Evolutionary conservation across 2,329 filamentous ascomycete genomes (phyloP).

Genomic region (Alternaria novae-zelandiae): DNA sequence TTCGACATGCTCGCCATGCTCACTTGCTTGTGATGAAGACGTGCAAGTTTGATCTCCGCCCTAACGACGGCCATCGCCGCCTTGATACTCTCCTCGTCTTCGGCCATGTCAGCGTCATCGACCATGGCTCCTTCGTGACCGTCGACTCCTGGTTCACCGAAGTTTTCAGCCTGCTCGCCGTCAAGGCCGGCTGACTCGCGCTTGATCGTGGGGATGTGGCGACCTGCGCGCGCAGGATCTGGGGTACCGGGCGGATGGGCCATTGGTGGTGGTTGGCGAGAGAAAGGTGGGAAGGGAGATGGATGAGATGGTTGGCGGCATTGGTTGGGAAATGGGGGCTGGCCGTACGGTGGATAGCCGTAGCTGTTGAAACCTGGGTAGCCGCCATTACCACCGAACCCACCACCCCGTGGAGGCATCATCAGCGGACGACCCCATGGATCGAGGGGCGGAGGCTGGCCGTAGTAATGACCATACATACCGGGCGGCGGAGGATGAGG

Average conservation of each 20-base stretch:
- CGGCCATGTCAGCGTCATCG: background rate
- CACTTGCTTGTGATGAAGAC: conserved; percentile 11
- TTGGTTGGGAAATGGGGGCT: background rate
- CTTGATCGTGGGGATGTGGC: conserved; percentile 16
- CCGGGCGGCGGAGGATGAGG: background rate
- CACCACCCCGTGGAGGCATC: background rate
- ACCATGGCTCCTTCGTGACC: background rate
- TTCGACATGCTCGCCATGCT: background rate
- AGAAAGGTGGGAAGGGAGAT: too few species aligned
- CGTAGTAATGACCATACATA: background rate
- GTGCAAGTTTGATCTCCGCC: conserved; percentile 22
- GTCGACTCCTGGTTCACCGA: background rate
- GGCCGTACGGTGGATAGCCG: background rate
- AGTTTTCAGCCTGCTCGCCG: conserved; percentile 5
- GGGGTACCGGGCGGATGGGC: conserved; percentile 1
- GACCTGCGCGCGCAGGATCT: background rate
- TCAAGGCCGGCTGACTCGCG: conserved; percentile 18
- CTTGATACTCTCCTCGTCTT: conserved; percentile 3
- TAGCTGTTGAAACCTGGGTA: conserved; percentile 15
- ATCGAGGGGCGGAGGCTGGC: background rate
- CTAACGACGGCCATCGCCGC: conserved; percentile 18
- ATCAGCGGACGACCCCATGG: conserved; percentile 9
- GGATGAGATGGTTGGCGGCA: background rate
- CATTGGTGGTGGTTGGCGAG: background rate
- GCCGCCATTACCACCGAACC: conserved; percentile 1